Percentiles rank a stretch among this genome's conserved stretches.
Conservation (phyloP, 225 moss, liverwort and hornwort species). For the Marchantia paleacea region DNA sequence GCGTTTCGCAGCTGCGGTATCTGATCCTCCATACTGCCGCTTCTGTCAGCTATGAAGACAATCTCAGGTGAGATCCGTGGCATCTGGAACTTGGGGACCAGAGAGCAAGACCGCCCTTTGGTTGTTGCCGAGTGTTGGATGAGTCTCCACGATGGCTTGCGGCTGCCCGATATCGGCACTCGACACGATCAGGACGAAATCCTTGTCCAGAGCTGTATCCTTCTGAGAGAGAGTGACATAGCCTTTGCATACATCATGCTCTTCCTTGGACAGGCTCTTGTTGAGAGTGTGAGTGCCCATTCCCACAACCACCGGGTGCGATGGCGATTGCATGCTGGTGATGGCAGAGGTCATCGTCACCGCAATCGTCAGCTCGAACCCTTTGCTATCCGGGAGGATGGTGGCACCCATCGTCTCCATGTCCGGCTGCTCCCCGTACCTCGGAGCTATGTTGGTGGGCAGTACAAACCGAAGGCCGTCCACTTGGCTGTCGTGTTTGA, state of each 20-base stretch:
- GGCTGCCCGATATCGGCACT: constrained; percentile 39
- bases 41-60: constrained; percentile 57
- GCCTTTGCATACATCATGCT: constrained; percentile 8
- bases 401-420: neutral
- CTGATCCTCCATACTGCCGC: constrained; percentile 42
- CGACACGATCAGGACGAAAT: constrained; percentile 47
- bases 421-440: constrained; percentile 14
- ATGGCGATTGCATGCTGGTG: constrained; percentile 52
- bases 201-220: constrained; percentile 39
- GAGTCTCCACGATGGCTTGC: constrained; percentile 49
- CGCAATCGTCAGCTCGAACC: constrained; percentile 31
- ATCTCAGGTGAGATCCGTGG: constrained; percentile 45
- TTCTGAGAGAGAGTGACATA: constrained; percentile 26
- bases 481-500: constrained; percentile 53
- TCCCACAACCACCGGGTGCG: constrained; percentile 19
- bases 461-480: constrained; percentile 55
- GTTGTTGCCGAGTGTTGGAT: constrained; percentile 36
- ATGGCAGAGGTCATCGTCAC: constrained; percentile 43
- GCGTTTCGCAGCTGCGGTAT: constrained; percentile 44
- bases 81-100: constrained; percentile 49
- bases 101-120: constrained; percentile 36
- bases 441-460: constrained; percentile 52
- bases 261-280: constrained; percentile 3
- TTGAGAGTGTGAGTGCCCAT: constrained; percentile 26
- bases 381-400: neutral